Evolutionary conservation across 352 stramenopile species (phyloP), one percentile per base, ranked within the genome.

Genomic region (Elongisporangium undulatum): DNA sequence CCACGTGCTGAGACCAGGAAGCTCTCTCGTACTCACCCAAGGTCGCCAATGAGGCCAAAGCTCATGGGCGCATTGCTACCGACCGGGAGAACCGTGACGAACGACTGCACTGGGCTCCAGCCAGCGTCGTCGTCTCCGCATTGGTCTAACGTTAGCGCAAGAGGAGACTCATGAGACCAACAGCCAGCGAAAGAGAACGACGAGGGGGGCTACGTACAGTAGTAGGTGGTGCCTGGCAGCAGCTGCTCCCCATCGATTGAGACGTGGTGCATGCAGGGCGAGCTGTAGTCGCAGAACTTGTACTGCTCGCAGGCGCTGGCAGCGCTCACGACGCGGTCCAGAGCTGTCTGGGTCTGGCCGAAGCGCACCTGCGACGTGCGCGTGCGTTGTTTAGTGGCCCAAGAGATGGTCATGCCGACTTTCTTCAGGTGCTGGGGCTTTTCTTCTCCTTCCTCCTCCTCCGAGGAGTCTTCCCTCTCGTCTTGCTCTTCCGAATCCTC

Each of bases 41-140:
- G 75, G 64, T 98, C 91, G 55, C 90, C 93, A 61, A 98, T 79
- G 13, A 98, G 66, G 29, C 77, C 90, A 61, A 97, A 94, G 13
- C 69, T 85, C 26, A 87, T 66, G n/a, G 84, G 82, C 4, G 62
- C 57, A 3, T 75, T 55, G 56, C 71, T 79, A 22, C 74, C 81
- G 22, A 91, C 69, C 4, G 70, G 56, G 0, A 80, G 53, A 34
- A 74, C 65, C 22, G 78, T 87, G 34, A 69, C 77, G 56, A 96
- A 88, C 26, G 75, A 77, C 15, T 74, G 64, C 15, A 89, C 55
- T 2, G 72, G 50, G 61, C 82, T 87, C 77, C 71, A 85, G 15
- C 73, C 75, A 17, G 68, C 67, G 3, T 54, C 51, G n/a, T 77
- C 59, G 39, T 84, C 74, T 7, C 86, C 73, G 51, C 77, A 88